A percentile compares a stretch with the other conserved stretches of the same genome.
Conservation (phyloP, 331 rosid species). For the Rosa hybrid region DNA sequence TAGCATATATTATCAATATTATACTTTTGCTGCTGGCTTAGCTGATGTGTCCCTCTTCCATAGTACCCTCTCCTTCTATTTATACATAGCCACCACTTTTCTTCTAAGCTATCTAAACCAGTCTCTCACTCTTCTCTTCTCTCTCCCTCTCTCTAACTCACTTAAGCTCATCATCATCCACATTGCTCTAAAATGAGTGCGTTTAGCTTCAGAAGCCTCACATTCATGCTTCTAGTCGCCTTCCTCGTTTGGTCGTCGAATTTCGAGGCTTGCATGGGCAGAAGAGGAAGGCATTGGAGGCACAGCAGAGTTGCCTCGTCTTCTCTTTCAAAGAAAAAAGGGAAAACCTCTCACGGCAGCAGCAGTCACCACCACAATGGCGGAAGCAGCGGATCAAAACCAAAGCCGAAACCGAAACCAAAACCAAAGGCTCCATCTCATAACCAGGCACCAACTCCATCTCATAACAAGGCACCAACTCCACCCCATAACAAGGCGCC, state of each 20-base stretch:
- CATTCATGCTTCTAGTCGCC: slow-evolving; percentile 49
- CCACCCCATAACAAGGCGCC: slow-evolving; percentile 18
- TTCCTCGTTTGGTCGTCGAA: slow-evolving; percentile 69
- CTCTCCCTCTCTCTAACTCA: slow-evolving; percentile 17
- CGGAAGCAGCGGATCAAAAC: slow-evolving; percentile 41
- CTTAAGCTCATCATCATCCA: slow-evolving; percentile 16
- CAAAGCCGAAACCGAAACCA: slow-evolving; percentile 25
- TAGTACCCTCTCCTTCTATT: slow-evolving; percentile 49
- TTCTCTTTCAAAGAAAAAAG: slow-evolving; percentile 59
- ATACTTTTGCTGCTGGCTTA: slow-evolving; percentile 21
- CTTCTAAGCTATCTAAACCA: slow-evolving; percentile 36
- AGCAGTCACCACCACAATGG: slow-evolving; percentile 38
- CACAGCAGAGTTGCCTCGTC: slow-evolving; percentile 47
- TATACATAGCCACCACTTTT: slow-evolving; percentile 52
- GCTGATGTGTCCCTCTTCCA: slow-evolving; percentile 25
- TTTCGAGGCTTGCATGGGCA: slow-evolving; percentile 82
- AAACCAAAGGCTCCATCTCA: slow-evolving; percentile 47
- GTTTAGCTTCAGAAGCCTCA: slow-evolving; percentile 54
- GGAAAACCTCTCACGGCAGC: slow-evolving; percentile 39
- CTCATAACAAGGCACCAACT: slow-evolving; percentile 32
- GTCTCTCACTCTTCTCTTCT: slow-evolving; percentile 14
- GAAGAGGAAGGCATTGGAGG: slow-evolving; percentile 87
- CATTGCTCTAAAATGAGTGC: slow-evolving; percentile 56
- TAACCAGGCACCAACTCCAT: slow-evolving; percentile 32
- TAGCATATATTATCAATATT: slow-evolving; percentile 37